Percentiles rank a stretch among this genome's conserved stretches.
phyloP scores from a whole-genome alignment of 495 filamentous ascomycete genomes.

The Stereocaulon alpinum region DNA sequence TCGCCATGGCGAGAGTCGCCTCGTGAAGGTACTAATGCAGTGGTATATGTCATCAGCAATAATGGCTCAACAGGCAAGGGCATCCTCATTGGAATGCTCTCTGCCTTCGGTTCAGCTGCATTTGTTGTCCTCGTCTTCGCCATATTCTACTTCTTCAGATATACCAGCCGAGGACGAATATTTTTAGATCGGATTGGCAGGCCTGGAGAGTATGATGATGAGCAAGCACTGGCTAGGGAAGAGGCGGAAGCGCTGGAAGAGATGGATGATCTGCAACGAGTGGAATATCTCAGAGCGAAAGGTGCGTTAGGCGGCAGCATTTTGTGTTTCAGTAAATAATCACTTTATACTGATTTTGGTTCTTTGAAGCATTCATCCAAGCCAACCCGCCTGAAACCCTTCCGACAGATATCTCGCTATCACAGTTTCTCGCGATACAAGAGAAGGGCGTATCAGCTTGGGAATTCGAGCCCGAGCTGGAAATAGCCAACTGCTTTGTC shows the following conservation, averaged over 20 bases:
- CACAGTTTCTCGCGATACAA: slow-evolving; percentile 95
- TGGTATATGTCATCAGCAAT: slow-evolving; percentile 24
- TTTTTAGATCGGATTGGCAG: slow-evolving; percentile 87
- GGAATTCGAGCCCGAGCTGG: slow-evolving; percentile 96
- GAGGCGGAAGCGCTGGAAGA: slow-evolving; percentile 89
- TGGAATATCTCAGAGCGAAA: slow-evolving; percentile 90
- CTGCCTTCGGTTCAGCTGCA: slow-evolving; percentile 88
- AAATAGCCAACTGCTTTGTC: slow-evolving; percentile 98
- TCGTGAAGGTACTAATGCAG: slow-evolving; percentile 19
- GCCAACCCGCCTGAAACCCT: slow-evolving; percentile 91
- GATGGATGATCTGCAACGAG: slow-evolving; percentile 88
- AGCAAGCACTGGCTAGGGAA: slow-evolving; percentile 81
- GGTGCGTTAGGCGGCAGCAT: slow-evolving; percentile 42
- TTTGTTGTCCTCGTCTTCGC: slow-evolving; percentile 72
- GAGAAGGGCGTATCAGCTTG: slow-evolving; percentile 98
- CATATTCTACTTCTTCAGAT: slow-evolving; percentile 87
- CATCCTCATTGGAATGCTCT: slow-evolving; percentile 88
- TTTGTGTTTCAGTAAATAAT: neutral
- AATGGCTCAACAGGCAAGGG: slow-evolving; percentile 56
- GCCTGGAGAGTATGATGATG: slow-evolving; percentile 95
- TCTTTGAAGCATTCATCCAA: slow-evolving; percentile 69
- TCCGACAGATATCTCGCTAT: slow-evolving; percentile 93
- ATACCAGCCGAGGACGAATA: slow-evolving; percentile 81
- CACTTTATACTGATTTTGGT: slow-evolving; percentile 15
- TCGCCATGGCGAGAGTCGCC: slow-evolving; percentile 15